Evolutionary conservation across 2,329 filamentous ascomycete genomes (phyloP).

Genomic region (Sarocladiaceae sp.): DNA sequence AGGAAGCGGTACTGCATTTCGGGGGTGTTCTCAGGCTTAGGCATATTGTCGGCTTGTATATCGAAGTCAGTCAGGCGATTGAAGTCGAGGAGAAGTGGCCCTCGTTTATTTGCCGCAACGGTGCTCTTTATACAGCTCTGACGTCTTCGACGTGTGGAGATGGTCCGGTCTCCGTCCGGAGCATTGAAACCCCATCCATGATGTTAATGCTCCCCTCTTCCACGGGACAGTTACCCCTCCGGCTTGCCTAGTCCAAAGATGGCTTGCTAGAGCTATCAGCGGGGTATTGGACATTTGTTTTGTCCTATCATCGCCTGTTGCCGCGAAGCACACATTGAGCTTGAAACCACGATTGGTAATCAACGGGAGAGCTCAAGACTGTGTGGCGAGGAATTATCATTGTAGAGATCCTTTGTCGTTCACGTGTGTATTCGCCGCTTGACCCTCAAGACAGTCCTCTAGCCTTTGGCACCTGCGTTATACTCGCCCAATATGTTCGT

Average conservation of each 20-base stretch:
- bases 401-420: no score
- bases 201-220: slow-evolving; percentile 1
- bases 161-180: not conserved
- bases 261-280: not conserved
- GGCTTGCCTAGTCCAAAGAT: not conserved
- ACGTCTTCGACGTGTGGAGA: not conserved
- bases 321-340: not conserved
- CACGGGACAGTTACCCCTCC: not conserved
- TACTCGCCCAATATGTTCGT: no score
- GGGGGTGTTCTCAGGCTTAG: slow-evolving; percentile 37
- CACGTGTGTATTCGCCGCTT: no score
- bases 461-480: no score
- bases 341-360: not conserved
- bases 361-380: no score
- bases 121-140: not conserved
- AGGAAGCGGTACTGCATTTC: slow-evolving; percentile 69
- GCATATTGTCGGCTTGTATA: slow-evolving; percentile 22
- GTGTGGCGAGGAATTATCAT: no score
- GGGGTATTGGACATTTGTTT: not conserved
- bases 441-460: no score
- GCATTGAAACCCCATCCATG: not conserved
- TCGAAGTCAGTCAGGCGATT: not conserved
- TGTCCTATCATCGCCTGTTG: not conserved
- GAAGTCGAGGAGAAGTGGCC: not conserved
- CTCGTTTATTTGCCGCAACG: not conserved